Conservation (phyloP, 1,284 basidiomycete genomes). For the Dichomitus squalens region DNA sequence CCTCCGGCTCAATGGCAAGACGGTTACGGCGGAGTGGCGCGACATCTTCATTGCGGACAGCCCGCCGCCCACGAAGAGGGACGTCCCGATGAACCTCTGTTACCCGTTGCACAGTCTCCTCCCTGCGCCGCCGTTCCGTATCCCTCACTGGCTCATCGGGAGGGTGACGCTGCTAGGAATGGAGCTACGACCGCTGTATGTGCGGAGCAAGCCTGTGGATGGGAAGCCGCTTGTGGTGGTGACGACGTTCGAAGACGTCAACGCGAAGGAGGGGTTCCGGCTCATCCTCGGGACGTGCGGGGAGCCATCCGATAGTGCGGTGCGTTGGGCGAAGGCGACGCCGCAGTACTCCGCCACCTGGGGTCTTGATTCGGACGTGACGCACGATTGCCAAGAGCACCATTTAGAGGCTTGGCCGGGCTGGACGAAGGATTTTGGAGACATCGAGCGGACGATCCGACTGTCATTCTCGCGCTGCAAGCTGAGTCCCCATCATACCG, state of each 20-base stretch:
- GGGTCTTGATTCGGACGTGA: neutral
- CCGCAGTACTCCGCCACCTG: neutral
- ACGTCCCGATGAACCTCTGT: neutral
- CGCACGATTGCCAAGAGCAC: slow-evolving; percentile 1
- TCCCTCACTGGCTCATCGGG: slow-evolving; percentile 1
- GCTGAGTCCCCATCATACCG: neutral
- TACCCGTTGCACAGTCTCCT: neutral
- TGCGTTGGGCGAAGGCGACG: slow-evolving; percentile 1
- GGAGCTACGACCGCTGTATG: neutral
- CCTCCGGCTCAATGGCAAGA: too few relatives aligned
- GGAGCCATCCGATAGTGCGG: neutral
- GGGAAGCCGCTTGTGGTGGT: neutral
- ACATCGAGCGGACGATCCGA: neutral
- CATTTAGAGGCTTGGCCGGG: slow-evolving; percentile 4
- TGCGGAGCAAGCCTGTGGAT: neutral
- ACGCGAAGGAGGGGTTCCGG: neutral
- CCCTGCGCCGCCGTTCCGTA: slow-evolving; percentile 2
- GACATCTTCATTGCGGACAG: slow-evolving; percentile 2
- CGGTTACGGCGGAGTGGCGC: slow-evolving; percentile 3
- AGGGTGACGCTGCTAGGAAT: neutral
- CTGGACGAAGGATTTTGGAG: slow-evolving; percentile 1
- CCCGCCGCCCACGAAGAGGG: neutral
- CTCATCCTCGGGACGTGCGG: neutral
- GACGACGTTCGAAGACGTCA: neutral
- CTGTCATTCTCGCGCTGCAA: slow-evolving; percentile 4